A percentile compares a stretch with the other conserved stretches of the same genome.
phyloP scores from a whole-genome alignment of 2,329 filamentous ascomycete species.

The Rhytidhysteron rufulum region DNA sequence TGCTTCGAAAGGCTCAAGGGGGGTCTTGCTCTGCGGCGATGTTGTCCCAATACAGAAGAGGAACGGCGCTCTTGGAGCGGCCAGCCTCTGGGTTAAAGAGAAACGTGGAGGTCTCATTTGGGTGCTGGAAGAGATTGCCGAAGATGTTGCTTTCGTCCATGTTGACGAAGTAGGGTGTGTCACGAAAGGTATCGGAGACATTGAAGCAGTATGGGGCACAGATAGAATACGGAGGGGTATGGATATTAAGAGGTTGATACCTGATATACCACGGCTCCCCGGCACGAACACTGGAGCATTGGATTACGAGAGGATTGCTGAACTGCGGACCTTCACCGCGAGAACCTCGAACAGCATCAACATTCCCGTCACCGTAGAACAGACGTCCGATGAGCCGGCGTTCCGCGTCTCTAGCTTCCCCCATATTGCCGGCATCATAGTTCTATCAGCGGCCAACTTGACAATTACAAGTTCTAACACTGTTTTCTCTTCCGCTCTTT shows the following conservation, averaged over 20 bases:
- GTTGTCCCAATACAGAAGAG: slow-evolving; percentile 98
- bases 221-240: slow-evolving; percentile 63
- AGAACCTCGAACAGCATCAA: slow-evolving; percentile 72
- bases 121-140: slow-evolving; percentile 96
- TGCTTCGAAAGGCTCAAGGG: slow-evolving; percentile 71
- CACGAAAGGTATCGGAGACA: slow-evolving; percentile 67
- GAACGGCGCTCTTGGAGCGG: slow-evolving; percentile 85
- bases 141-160: slow-evolving; percentile 76
- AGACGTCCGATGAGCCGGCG: slow-evolving; percentile 64
- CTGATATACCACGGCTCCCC: slow-evolving; percentile 73
- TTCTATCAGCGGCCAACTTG: slow-evolving; percentile 74
- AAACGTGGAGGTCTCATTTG: slow-evolving; percentile 91
- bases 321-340: slow-evolving; percentile 78
- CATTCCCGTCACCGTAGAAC: slow-evolving; percentile 79
- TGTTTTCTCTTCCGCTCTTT: slow-evolving; percentile 87
- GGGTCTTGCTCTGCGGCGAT: slow-evolving; percentile 90
- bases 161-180: slow-evolving; percentile 77
- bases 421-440: slow-evolving; percentile 94
- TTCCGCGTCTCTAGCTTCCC: slow-evolving; percentile 90
- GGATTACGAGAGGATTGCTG: slow-evolving; percentile 71
- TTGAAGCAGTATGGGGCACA: slow-evolving; percentile 80
- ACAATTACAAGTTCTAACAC: slow-evolving; percentile 89
- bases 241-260: slow-evolving; percentile 74
- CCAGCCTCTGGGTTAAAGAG: slow-evolving; percentile 98
- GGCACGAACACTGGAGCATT: slow-evolving; percentile 69